Base-by-base conservation (phyloP, 164 flowering plant species). In the Pachysandra terminalis region DNA sequence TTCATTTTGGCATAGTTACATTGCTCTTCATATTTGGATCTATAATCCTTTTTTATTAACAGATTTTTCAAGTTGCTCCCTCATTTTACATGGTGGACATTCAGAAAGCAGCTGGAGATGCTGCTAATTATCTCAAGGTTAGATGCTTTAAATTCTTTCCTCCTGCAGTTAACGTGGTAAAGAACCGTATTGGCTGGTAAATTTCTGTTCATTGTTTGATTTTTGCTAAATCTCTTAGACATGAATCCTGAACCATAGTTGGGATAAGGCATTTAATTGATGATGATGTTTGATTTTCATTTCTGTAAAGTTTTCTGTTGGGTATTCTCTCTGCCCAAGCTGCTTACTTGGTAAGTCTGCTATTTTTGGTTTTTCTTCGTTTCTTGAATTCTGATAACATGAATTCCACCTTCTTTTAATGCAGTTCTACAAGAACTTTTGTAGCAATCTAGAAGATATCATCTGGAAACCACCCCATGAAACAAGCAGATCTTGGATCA, bases 21-120 rank as follows among this genome's bases (percentile, higher is more conserved):
- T 27, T 0, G 25, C 28, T 25, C 24, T 15, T 22, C 19, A 3
- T 49, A 49, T 64, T 54, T 63, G 4, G 7, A 27, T 61, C 26
- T 7, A 51, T 58, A 19, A 53, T 65, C 48, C 2, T n/a, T 48
- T 57, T 45, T 40, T 22, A 21, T 7, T 5, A 67, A 48, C 78
- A 93, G 98, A 78, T 92, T 41, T 92, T 89, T 75, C 87, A 92
- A 81, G 90, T 95, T 64, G 91, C 99, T 52, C 97, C 99, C 0
- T 73, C 91, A 56, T 88, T 87, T 76, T 72, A 81, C 59, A 90
- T 95, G 97, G 99, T 92, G 68, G 99, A 95, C 60, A 77, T 92
- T 74, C 93, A 95, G 68, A 90, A 82, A 77, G 94, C 83, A 32
- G 80, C 84, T 45, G 99, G 99, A 69, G 98, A 90, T 74, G 75